Evolutionary conservation across 2,329 filamentous ascomycete species (phyloP).

Genomic region (Ophiostoma angusticollis): DNA sequence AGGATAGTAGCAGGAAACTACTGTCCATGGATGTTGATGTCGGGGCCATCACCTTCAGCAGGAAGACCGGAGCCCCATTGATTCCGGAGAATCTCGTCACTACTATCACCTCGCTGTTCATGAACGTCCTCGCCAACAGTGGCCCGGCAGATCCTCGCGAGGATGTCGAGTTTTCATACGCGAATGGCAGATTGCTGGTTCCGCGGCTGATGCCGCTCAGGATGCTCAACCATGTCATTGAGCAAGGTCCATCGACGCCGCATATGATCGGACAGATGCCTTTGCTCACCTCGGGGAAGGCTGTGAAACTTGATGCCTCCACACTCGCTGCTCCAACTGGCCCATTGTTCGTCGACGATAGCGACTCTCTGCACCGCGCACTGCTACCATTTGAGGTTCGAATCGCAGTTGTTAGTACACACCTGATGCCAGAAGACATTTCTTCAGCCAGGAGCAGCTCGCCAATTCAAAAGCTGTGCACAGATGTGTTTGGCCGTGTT

Average conservation of each 20-base stretch:
- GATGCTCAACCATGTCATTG: slow-evolving; percentile 32
- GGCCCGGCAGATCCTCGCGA: slow-evolving; percentile 2
- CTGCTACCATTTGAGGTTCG: slow-evolving; percentile 25
- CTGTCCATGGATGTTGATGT: slow-evolving; percentile 29
- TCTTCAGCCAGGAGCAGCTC: slow-evolving; percentile 16
- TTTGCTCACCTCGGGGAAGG: neutral
- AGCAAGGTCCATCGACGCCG: slow-evolving; percentile 14
- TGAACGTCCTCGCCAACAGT: neutral
- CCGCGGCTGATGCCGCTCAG: slow-evolving; percentile 31
- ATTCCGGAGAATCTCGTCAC: neutral
- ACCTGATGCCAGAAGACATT: slow-evolving; percentile 25
- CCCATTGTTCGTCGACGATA: slow-evolving; percentile 14
- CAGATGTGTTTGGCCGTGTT: slow-evolving; percentile 29
- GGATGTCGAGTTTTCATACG: slow-evolving; percentile 25
- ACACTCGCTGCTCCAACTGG: slow-evolving; percentile 8
- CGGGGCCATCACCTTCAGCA: neutral
- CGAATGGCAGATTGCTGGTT: slow-evolving; percentile 16
- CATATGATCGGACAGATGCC: neutral
- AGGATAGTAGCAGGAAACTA: slow-evolving; percentile 31
- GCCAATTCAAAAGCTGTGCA: slow-evolving; percentile 8
- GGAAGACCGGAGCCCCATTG: too few relatives aligned
- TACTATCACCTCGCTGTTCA: slow-evolving; percentile 1
- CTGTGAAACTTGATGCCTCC: slow-evolving; percentile 12
- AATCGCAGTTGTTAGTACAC: slow-evolving; percentile 25
- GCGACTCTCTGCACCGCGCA: neutral